Evolutionary conservation across 441 rosid species (phyloP).

Genomic region (Populus hybrid): DNA sequence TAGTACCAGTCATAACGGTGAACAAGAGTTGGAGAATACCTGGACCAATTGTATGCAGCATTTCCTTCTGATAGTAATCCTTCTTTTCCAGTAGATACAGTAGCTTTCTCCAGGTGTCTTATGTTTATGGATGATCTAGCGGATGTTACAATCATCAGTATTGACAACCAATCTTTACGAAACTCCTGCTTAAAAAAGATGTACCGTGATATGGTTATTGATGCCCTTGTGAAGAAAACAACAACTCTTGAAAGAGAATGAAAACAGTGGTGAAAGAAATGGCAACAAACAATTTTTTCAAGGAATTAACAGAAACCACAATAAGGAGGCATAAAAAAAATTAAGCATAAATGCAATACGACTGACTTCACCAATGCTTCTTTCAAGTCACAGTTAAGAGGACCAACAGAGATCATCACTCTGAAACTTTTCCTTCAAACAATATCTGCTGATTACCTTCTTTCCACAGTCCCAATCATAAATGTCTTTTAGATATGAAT

Average conservation of each 20-base stretch:
- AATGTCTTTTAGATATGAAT: background rate
- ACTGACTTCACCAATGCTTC: background rate
- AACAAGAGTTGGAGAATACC: slow-evolving; percentile 40
- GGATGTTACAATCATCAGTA: no score
- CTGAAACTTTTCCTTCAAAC: background rate
- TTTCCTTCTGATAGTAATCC: background rate
- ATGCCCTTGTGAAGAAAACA: slow-evolving; percentile 4
- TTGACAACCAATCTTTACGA: slow-evolving; percentile 90
- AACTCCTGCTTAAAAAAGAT: slow-evolving; percentile 65
- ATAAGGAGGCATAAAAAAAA: background rate
- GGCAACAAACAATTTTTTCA: background rate
- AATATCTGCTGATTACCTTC: background rate
- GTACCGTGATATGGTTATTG: slow-evolving; percentile 10
- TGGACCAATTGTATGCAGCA: slow-evolving; percentile 97
- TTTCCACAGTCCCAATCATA: background rate
- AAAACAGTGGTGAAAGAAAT: background rate
- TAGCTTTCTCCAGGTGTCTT: no score
- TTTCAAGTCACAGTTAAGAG: background rate
- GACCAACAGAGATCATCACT: background rate
- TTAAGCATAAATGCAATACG: background rate
- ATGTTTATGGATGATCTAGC: no score
- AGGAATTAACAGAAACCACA: background rate
- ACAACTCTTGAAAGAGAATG: slow-evolving; percentile 4
- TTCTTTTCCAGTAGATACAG: no score
- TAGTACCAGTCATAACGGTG: background rate